These are phyloP conservation scores for Nicotiana obtusifolia DNA, from an alignment of 257 asterid species.

Conservation along the genomic window DNA sequence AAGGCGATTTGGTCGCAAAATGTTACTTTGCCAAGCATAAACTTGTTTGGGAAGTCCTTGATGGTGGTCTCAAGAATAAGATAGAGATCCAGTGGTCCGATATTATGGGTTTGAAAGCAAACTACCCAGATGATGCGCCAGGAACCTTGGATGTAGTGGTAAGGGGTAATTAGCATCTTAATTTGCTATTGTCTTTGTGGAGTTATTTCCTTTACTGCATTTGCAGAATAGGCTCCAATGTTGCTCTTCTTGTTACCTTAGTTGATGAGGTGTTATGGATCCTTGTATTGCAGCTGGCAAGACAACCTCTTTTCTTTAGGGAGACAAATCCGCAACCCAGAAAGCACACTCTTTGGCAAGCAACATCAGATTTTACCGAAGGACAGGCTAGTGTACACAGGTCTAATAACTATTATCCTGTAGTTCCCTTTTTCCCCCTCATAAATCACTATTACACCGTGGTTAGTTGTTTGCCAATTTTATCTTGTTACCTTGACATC, in stretches of 20 bases:
- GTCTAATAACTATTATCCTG: conserved; percentile 23
- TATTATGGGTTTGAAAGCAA: conserved; percentile 68
- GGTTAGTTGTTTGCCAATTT: neutral
- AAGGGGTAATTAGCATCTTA: conserved; percentile 5
- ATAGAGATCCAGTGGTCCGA: conserved; percentile 90
- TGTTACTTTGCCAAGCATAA: conserved; percentile 93
- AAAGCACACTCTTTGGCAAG: conserved; percentile 95
- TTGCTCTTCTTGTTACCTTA: neutral
- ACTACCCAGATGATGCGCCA: conserved; percentile 53
- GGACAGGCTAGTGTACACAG: conserved; percentile 78
- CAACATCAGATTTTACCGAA: conserved; percentile 82
- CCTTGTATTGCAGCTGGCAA: conserved; percentile 48
- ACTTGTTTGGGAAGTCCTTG: conserved; percentile 96
- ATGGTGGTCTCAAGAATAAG: conserved; percentile 90
- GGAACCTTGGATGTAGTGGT: conserved; percentile 79
- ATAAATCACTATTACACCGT: neutral
- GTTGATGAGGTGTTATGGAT: neutral
- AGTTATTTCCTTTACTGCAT: neutral
- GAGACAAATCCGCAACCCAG: conserved; percentile 94
- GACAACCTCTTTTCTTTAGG: conserved; percentile 92
- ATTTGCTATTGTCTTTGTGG: neutral
- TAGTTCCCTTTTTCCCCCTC: neutral
- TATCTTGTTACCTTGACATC: neutral
- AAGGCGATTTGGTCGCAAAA: conserved; percentile 85
- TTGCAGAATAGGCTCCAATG: neutral